Conservation (phyloP, 2,329 filamentous ascomycete genomes). For the Curvularia eragrostidis region DNA sequence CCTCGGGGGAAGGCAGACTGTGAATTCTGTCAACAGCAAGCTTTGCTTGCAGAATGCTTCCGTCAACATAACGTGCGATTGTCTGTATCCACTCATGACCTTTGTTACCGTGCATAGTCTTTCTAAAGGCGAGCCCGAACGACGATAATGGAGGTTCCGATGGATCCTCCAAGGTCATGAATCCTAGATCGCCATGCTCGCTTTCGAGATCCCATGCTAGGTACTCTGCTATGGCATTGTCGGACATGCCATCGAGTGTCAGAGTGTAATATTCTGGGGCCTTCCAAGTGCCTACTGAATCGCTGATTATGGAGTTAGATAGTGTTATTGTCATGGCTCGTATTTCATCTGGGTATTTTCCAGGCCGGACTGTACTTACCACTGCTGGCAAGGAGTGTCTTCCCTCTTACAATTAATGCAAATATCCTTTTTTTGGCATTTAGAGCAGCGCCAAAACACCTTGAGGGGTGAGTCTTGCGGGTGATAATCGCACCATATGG, state of each 20-base stretch:
- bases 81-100: constrained; percentile 11
- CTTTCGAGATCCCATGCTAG: constrained; percentile 28
- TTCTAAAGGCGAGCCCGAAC: constrained; percentile 15
- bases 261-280: constrained; percentile 5
- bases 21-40: constrained; percentile 20
- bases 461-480: neutral
- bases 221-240: constrained; percentile 15
- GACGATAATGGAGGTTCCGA: constrained; percentile 22
- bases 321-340: neutral
- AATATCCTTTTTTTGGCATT: neutral
- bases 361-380: neutral
- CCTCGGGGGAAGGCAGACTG: constrained; percentile 7
- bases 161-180: constrained; percentile 16
- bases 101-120: neutral
- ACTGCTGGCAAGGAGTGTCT: neutral
- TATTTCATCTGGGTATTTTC: neutral
- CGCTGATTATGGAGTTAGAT: neutral
- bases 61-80: constrained; percentile 6
- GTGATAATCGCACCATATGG: constrained; percentile 20
- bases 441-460: constrained; percentile 3
- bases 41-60: constrained; percentile 14
- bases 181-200: constrained; percentile 25
- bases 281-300: constrained; percentile 2
- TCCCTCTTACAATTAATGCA: neutral
- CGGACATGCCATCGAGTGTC: constrained; percentile 11